Conservation (phyloP, 2,329 filamentous ascomycete species). For the Neoascochyta sp. region DNA sequence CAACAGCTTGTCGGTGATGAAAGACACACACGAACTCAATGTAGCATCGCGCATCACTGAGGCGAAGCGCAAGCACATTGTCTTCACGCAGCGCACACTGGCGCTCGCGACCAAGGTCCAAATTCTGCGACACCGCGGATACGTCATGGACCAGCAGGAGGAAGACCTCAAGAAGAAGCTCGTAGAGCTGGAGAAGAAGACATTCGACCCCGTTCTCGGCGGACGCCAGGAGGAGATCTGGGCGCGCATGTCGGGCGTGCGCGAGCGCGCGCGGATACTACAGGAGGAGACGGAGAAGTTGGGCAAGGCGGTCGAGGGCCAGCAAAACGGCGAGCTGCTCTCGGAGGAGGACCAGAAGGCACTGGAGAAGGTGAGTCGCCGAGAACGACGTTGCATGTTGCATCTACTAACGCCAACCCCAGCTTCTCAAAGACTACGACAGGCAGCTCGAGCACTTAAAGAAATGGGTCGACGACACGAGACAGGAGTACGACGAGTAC, state of each 20-base stretch:
- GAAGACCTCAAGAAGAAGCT: slow-evolving; percentile 74
- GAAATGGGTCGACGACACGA: slow-evolving; percentile 59
- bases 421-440: slow-evolving; percentile 79
- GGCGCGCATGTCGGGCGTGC: slow-evolving; percentile 72
- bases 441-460: slow-evolving; percentile 72
- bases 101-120: slow-evolving; percentile 76
- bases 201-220: slow-evolving; percentile 70
- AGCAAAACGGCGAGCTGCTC: slow-evolving; percentile 50
- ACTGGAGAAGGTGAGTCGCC: slow-evolving; percentile 65
- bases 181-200: slow-evolving; percentile 62
- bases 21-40: slow-evolving; percentile 72
- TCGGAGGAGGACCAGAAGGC: slow-evolving; percentile 68
- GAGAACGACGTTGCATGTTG: too few relatives aligned
- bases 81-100: slow-evolving; percentile 69
- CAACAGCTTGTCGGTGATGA: slow-evolving; percentile 65
- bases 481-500: slow-evolving; percentile 58
- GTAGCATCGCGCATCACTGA: slow-evolving; percentile 71
- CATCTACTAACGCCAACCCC: neutral
- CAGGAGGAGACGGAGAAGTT: slow-evolving; percentile 71
- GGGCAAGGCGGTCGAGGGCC: slow-evolving; percentile 46
- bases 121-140: slow-evolving; percentile 75
- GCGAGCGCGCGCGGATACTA: slow-evolving; percentile 68
- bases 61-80: slow-evolving; percentile 67
- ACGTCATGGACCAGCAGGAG: slow-evolving; percentile 73
- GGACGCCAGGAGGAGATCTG: slow-evolving; percentile 81